Conservation (phyloP, 2,329 filamentous ascomycete genomes). For the Exophiala alcalophila region DNA sequence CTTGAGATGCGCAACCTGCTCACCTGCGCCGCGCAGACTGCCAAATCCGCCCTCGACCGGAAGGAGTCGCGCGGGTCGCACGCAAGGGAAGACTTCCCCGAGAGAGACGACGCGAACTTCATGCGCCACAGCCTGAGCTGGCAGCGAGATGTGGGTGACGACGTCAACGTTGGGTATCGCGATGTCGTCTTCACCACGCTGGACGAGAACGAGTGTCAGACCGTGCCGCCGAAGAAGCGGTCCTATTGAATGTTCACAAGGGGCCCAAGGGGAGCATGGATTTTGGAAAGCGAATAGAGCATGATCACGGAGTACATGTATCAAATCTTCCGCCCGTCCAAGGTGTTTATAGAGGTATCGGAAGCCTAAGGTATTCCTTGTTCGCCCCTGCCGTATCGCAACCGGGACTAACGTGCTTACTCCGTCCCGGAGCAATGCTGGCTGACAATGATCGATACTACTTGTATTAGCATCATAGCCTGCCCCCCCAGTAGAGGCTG, state of each 20-base stretch:
- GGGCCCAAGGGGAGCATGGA: neutral
- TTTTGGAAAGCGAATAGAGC: too few relatives aligned
- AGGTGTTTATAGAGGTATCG: too few relatives aligned
- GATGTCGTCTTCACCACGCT: conserved; percentile 77
- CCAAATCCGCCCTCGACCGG: conserved; percentile 81
- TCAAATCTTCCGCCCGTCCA: too few relatives aligned
- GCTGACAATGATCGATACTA: too few relatives aligned
- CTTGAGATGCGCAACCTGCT: conserved; percentile 92
- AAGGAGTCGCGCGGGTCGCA: conserved; percentile 98
- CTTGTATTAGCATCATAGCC: too few relatives aligned
- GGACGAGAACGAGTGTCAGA: conserved; percentile 93
- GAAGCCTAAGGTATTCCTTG: too few relatives aligned
- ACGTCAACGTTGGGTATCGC: conserved; percentile 83
- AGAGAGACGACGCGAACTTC: conserved; percentile 93
- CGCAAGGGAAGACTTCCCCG: conserved; percentile 92
- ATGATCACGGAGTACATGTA: too few relatives aligned
- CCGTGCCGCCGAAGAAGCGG: conserved; percentile 90
- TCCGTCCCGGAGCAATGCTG: too few relatives aligned
- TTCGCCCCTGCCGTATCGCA: too few relatives aligned
- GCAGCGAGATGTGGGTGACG: conserved; percentile 88
- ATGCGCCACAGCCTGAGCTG: conserved; percentile 99
- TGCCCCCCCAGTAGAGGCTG: too few relatives aligned
- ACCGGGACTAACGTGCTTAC: too few relatives aligned
- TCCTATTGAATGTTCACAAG: conserved; percentile 44
- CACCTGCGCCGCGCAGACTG: conserved; percentile 90